phyloP scores from a whole-genome alignment of 1,284 basidiomycete species.

The Puccinia polysora region DNA sequence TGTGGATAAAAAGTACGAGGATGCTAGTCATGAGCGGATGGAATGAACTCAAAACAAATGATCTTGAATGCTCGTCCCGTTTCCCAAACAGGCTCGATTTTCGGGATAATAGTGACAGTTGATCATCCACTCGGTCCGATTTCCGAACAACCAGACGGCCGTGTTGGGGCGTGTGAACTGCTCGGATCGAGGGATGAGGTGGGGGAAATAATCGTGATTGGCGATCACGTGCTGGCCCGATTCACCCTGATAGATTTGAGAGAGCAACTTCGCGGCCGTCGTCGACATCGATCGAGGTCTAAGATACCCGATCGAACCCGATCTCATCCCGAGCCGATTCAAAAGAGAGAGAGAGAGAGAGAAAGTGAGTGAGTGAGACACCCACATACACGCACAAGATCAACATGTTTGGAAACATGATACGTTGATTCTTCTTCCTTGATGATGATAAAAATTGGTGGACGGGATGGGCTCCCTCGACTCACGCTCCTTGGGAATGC shows the following conservation, averaged over 20 bases:
- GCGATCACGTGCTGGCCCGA: slow-evolving; percentile 32
- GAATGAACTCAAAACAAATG: too few relatives aligned
- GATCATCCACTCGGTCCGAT: slow-evolving; percentile 21
- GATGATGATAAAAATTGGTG: too few relatives aligned
- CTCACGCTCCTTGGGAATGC: slow-evolving; percentile 43
- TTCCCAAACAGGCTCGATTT: slow-evolving; percentile 21
- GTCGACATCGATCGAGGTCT: slow-evolving; percentile 13
- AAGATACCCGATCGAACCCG: background rate
- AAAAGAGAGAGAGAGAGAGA: background rate
- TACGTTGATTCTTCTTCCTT: too few relatives aligned
- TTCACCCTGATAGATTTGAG: slow-evolving; percentile 30
- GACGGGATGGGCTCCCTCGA: background rate
- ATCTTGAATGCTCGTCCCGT: slow-evolving; percentile 34
- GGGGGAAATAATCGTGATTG: slow-evolving; percentile 40
- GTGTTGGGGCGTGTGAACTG: slow-evolving; percentile 2
- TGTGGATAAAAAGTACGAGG: too few relatives aligned
- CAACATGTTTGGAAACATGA: background rate
- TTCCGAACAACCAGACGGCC: slow-evolving; percentile 31
- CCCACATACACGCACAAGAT: background rate
- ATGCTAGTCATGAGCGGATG: too few relatives aligned
- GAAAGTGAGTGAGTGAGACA: background rate
- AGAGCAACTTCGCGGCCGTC: background rate
- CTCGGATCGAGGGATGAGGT: slow-evolving; percentile 4
- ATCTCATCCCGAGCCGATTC: background rate
- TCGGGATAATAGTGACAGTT: slow-evolving; percentile 35